phyloP scores from a whole-genome alignment of 192 early-diverging fungal species.

The Haplosporangium gracile region DNA sequence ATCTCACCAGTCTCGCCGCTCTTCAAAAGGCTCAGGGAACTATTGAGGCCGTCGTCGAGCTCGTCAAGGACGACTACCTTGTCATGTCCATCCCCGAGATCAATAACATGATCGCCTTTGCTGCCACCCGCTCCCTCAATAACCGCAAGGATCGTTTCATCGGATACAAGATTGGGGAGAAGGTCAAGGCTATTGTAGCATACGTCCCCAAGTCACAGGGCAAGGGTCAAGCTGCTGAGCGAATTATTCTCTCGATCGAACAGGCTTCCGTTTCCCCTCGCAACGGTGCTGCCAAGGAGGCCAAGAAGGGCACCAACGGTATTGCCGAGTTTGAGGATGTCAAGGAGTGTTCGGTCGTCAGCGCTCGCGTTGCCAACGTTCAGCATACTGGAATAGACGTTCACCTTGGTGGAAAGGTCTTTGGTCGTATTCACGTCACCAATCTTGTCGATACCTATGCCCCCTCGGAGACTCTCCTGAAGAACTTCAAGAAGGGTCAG shows the following conservation, averaged over 20 bases:
- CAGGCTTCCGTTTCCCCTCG: constrained; percentile 4
- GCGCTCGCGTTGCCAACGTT: constrained; percentile 68
- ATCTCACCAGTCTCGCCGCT: constrained; percentile 33
- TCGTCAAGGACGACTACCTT: constrained; percentile 86
- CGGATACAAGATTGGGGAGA: constrained; percentile 71
- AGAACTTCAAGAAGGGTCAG: constrained; percentile 72
- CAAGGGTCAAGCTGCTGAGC: constrained; percentile 45
- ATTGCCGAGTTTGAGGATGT: constrained; percentile 62
- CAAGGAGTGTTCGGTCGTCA: constrained; percentile 65
- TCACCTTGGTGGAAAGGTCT: constrained; percentile 64
- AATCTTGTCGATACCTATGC: constrained; percentile 63
- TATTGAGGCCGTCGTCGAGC: constrained; percentile 73
- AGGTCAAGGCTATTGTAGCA: constrained; percentile 58
- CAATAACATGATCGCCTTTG: constrained; percentile 69
- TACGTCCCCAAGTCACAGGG: constrained; percentile 54
- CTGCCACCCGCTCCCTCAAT: constrained; percentile 70
- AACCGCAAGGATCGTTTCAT: constrained; percentile 72
- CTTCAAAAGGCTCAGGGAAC: constrained; percentile 50
- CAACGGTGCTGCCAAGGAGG: constrained; percentile 17
- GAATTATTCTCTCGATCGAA: constrained; percentile 36
- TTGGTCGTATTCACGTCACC: constrained; percentile 72
- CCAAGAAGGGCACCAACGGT: constrained; percentile 19
- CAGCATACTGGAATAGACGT: constrained; percentile 67
- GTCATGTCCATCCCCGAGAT: constrained; percentile 74
- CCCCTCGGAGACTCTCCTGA: constrained; percentile 35